A percentile compares a stretch with the other conserved stretches of the same genome.
phyloP scores from a whole-genome alignment of 495 filamentous ascomycete genomes.

The Peziza echinospora region DNA sequence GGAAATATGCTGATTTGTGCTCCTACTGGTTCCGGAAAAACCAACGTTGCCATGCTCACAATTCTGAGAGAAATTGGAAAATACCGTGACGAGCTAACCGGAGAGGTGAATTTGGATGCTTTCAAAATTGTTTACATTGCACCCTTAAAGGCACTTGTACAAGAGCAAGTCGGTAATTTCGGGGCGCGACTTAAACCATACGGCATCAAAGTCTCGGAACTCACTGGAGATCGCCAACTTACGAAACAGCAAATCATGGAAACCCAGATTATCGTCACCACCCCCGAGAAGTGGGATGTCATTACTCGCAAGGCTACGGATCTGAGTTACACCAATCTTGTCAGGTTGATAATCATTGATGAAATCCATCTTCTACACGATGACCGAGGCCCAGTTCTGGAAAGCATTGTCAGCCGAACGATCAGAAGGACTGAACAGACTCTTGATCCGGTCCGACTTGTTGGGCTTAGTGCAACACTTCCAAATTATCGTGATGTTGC shows the following conservation, averaged over 20 bases:
- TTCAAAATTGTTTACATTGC: slow-evolving; percentile 97
- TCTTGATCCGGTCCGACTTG: slow-evolving; percentile 68
- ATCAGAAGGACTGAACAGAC: slow-evolving; percentile 85
- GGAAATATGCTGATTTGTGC: slow-evolving; percentile 96
- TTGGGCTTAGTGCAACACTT: slow-evolving; percentile 84
- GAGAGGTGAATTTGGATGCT: slow-evolving; percentile 77
- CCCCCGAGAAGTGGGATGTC: slow-evolving; percentile 97
- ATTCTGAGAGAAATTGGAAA: slow-evolving; percentile 95
- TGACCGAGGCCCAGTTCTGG: slow-evolving; percentile 86
- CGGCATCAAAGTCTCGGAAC: slow-evolving; percentile 75
- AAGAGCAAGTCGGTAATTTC: slow-evolving; percentile 94
- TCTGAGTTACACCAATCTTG: slow-evolving; percentile 87
- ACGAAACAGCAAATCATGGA: slow-evolving; percentile 97
- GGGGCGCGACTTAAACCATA: slow-evolving; percentile 76
- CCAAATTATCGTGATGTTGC: slow-evolving; percentile 95
- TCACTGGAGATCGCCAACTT: slow-evolving; percentile 93
- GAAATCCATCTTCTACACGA: slow-evolving; percentile 97
- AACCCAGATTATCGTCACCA: slow-evolving; percentile 96
- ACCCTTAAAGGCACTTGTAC: slow-evolving; percentile 81
- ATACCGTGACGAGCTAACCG: slow-evolving; percentile 63
- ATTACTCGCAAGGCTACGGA: slow-evolving; percentile 97
- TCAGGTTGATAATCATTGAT: slow-evolving; percentile 86
- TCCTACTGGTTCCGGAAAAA: slow-evolving; percentile 93
- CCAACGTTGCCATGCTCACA: slow-evolving; percentile 93
- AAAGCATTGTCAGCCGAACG: slow-evolving; percentile 89